Evolutionary conservation across 495 filamentous ascomycete genomes (phyloP), one percentile per base, ranked within the genome.

Genomic region (Aspergillus sparsus): DNA sequence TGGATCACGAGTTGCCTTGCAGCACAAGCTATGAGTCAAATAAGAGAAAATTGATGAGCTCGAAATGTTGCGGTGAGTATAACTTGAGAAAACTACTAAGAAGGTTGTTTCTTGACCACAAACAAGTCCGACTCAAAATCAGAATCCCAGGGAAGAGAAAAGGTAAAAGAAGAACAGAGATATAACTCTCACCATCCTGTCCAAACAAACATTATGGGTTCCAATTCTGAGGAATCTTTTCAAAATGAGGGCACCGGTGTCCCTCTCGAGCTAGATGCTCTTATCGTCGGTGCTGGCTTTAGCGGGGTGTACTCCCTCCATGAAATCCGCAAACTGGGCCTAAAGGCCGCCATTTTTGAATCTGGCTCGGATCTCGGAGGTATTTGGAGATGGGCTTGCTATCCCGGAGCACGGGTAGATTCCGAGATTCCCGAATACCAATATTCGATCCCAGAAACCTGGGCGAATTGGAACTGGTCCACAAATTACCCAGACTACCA

Each of bases 231-330:
- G 9, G 37, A 41, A 9, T 9, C 1, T 3, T 3, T 3, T 27
- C 21, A 27, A 27, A 27, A 27, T 3, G 21, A 27, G 21, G 21
- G 21, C 42, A 39, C 9, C 73, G 49, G 66, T 67, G 18, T 71
- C 11, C 33, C 57, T 36, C 62, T 74, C 18, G 67, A 82, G 27
- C 60, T 80, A 21, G 83, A 86, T 56, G 75, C 71, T 49, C 65
- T 84, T 15, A 73, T 84, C 55, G 76, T 85, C 15, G 83, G 82
- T 7, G 81, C 75, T 16, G 82, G 82, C 8, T 83, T 83, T 44
- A 68, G 73, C 3, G 67, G 77, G 0, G 61, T 71, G 15, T 80
- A 74, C 54, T 49, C 57, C 10, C 65, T 79, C 7, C 62, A 81
- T 44, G 32, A 62, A 18, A 66, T 82, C n/a, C 66, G 73, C 10